These are phyloP conservation scores for Triticum dicoccoides DNA, from an alignment of 176 grass and related monocot species.

Conservation along the genomic window DNA sequence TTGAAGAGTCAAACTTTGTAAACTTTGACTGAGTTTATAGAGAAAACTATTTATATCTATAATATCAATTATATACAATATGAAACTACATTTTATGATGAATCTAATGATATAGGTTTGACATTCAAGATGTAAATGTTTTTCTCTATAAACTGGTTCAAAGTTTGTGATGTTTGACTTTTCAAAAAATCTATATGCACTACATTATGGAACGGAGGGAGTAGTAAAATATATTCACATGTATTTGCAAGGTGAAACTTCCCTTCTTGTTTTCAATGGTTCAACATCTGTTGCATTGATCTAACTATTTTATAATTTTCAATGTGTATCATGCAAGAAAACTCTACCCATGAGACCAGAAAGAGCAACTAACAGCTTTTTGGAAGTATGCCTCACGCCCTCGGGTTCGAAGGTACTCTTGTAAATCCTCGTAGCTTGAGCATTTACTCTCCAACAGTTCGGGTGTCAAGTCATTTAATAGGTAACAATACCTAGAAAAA, in stretches of 20 bases:
- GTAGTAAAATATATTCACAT: neutral
- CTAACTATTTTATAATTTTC: neutral
- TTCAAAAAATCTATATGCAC: too few species aligned
- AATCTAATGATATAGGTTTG: too few species aligned
- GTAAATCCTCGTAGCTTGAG: conserved; percentile 72
- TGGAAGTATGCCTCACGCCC: conserved; percentile 95
- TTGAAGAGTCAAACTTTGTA: too few species aligned
- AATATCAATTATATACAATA: too few species aligned
- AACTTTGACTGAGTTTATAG: too few species aligned
- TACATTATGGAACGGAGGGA: too few species aligned
- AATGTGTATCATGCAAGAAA: neutral
- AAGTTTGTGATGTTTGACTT: too few species aligned
- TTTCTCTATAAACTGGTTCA: too few species aligned
- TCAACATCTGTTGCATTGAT: conserved; percentile 5
- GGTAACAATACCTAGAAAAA: conserved; percentile 78
- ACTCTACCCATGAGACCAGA: conserved; percentile 2
- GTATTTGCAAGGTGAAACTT: neutral
- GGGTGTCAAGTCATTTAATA: conserved; percentile 82
- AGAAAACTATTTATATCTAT: too few species aligned
- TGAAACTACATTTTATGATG: too few species aligned
- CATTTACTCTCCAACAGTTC: conserved; percentile 73
- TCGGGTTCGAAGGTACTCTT: conserved; percentile 66
- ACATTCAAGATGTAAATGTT: too few species aligned
- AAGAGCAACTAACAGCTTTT: conserved; percentile 64
- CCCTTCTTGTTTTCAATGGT: neutral